Base-by-base conservation (phyloP, 2,329 filamentous ascomycete species). In the Lachnellula hyalina region DNA sequence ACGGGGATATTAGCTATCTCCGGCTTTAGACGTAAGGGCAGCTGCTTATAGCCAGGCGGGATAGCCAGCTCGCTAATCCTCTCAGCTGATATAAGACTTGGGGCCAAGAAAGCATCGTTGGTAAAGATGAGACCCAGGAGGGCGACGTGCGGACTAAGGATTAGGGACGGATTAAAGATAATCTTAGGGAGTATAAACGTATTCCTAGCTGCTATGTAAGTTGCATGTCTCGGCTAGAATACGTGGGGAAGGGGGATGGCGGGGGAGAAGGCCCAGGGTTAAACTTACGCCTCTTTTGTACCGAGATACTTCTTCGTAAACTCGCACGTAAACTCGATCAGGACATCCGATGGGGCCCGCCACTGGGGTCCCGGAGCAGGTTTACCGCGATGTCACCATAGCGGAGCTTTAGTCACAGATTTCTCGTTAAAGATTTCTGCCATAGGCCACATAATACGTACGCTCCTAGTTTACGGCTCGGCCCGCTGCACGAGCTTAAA, bases 111-210 rank as follows among this genome's bases (percentile, higher is more conserved):
- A 0, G 61, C 63, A 47, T 55, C 47, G 49, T 68, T 52, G 19
- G 58, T 51, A 57, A 69, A 67, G 36, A 40, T 40, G 4, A 68
- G 65, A 21, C 66, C 62, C 9, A 72, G 54, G 35, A 73, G 63
- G 49, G 67, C n/a, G 15, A 70, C 51, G 58, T 74, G 60, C 5
- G 61, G 65, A 57, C 67, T 74, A 19, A 74, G 65, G 11, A 72
- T 59, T 14, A 75, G 61, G 6, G 62, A 71, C 2, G 55, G 64
- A 56, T 72, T 56, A 63, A 68, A 72, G 42, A 75, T 67, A 44
- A 69, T n/a, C 57, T 73, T 62, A 6, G 65, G 68, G 34, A 74
- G 57, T 2, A 57, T 57, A 47, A 73, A 73, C 6, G 52, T 68
- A 52, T 71, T 70, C 34, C 67, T 69, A 59, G 49, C 40, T 44